Base-by-base conservation (phyloP, 139 green algal genomes). In the Closterium sp. region DNA sequence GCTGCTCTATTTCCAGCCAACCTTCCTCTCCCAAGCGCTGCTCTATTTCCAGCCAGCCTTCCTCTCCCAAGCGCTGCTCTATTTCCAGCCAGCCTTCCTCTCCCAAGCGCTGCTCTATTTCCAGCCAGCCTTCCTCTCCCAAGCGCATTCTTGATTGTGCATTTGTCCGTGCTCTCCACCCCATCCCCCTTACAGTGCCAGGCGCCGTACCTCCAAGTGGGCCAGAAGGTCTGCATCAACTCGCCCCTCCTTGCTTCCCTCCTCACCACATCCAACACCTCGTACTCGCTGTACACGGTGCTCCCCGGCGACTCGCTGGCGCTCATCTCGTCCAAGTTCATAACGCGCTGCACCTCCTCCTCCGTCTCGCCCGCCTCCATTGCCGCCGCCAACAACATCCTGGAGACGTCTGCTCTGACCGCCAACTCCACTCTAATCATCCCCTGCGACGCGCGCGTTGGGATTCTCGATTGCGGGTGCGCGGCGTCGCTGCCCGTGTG, bases 141-240 rank as follows among this genome's bases (percentile, higher is more conserved):
- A 66, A 1, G 38, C 19, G 12, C 38, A 76, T 25, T 19, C 16
- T 19, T 76, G 16, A 76, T 76, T 19, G 0, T 76, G 2, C 4
- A 76, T 76, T 76, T 19, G 16, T 19, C 55, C 16, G 12, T 76
- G 16, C 55, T 19, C 55, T 76, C 23, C 55, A 76, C 55, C 55
- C 55, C 55, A 76, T 76, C 55, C 55, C 12, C 12, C 2, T 76
- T 92, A 33, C 89, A 90, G 76, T 92, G 89, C 83, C 33, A 84
- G 12, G 33, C 81, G 0, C 83, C 89, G 8, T 89, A 84, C 89
- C 76, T 88, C 30, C 89, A 88, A 36, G 84, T 92, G 36, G 89
- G 89, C 31, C 89, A 92, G 83, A 19, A 36, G 33, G 83, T 92
- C 33, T 92, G 89, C 83, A 33, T 86, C 30, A 33, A 86, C 30